Conservation (phyloP, 371 early-diverging fungal species). For the Mucor velutinosus region DNA sequence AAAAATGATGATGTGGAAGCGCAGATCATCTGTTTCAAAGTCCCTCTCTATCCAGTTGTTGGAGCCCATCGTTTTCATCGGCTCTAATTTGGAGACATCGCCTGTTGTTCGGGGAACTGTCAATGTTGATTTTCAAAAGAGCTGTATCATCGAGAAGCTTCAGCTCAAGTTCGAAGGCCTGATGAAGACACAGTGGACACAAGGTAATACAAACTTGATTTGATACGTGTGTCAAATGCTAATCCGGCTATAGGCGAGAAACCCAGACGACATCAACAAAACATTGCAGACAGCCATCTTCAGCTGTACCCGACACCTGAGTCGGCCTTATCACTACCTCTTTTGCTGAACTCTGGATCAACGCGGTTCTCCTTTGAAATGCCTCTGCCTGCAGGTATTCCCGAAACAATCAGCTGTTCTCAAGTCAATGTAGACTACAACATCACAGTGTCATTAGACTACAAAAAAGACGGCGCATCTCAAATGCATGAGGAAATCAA, state of each 20-base stretch:
- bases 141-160: slow-evolving; percentile 3
- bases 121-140: slow-evolving; percentile 4
- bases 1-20: slow-evolving; percentile 16
- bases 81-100: slow-evolving; percentile 11
- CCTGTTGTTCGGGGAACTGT: slow-evolving; percentile 30
- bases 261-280: background rate
- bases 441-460: slow-evolving; percentile 5
- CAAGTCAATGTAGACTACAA: slow-evolving; percentile 22
- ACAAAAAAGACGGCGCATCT: background rate
- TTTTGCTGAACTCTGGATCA: slow-evolving; percentile 1
- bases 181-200: slow-evolving; percentile 10
- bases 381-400: slow-evolving; percentile 25
- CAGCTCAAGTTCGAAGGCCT: slow-evolving; percentile 9
- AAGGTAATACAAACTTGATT: slow-evolving; percentile 4
- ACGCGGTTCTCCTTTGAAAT: slow-evolving; percentile 31
- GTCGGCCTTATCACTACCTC: background rate
- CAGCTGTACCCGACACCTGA: background rate
- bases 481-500: slow-evolving; percentile 12
- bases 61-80: slow-evolving; percentile 31
- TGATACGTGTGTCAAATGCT: background rate
- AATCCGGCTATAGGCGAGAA: background rate
- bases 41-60: slow-evolving; percentile 18
- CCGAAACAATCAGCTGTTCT: slow-evolving; percentile 23
- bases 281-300: slow-evolving; percentile 5
- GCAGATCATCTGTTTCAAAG: slow-evolving; percentile 5